phyloP scores from a whole-genome alignment of 2,329 filamentous ascomycete species.

The Cryphonectria japonica region DNA sequence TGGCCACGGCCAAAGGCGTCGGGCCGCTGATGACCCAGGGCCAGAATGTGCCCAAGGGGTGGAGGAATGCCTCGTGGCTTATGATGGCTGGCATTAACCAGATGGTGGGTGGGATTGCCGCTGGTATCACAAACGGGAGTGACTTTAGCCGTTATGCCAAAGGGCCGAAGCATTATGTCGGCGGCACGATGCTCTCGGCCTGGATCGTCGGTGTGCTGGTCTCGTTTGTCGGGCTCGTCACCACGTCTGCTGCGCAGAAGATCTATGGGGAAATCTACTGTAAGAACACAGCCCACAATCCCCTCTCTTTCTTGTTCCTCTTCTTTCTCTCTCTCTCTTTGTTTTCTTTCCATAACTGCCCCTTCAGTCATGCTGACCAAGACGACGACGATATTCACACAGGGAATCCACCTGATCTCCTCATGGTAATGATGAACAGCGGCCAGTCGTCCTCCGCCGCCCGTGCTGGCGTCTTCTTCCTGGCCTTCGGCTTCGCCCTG shows the following conservation, averaged over 20 bases:
- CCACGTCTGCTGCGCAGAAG: slow-evolving; percentile 47
- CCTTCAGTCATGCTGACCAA: background rate
- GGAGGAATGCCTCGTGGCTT: slow-evolving; percentile 47
- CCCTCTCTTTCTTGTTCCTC: too few relatives aligned
- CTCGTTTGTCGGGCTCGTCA: slow-evolving; percentile 47
- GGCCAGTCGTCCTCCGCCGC: slow-evolving; percentile 43
- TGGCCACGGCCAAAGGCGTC: slow-evolving; percentile 47
- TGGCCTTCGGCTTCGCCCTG: slow-evolving; percentile 44
- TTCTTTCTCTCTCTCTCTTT: too few relatives aligned
- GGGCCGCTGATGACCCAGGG: slow-evolving; percentile 48
- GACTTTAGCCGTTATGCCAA: slow-evolving; percentile 50
- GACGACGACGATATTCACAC: background rate
- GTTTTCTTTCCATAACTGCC: too few relatives aligned
- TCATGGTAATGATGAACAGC: slow-evolving; percentile 49
- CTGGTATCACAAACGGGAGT: slow-evolving; percentile 46
- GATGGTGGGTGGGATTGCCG: slow-evolving; percentile 44
- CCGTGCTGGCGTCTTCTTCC: slow-evolving; percentile 38
- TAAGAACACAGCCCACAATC: slow-evolving; percentile 26
- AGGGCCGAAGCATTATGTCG: slow-evolving; percentile 40
- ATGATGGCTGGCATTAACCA: slow-evolving; percentile 51
- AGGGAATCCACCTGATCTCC: slow-evolving; percentile 43
- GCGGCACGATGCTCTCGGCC: slow-evolving; percentile 45
- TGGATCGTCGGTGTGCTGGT: slow-evolving; percentile 46
- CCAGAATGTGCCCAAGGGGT: slow-evolving; percentile 40
- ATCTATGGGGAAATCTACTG: slow-evolving; percentile 51